phyloP scores from a whole-genome alignment of 208 protist genomes.

The Porcisia hertigi region DNA sequence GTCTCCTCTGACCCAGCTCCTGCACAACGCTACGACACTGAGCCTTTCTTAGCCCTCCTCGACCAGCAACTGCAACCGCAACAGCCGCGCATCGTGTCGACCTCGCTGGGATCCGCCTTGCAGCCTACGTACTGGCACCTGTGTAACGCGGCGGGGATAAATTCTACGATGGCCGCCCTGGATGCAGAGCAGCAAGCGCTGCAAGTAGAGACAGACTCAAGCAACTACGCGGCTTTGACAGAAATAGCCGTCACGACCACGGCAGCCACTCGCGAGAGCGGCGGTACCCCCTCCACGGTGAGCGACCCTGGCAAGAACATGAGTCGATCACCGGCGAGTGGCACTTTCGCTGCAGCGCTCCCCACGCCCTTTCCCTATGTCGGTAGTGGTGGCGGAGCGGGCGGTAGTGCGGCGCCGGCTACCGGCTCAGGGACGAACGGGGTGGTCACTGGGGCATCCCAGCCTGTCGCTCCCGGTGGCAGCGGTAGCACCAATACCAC shows the following conservation, averaged over 20 bases:
- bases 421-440: not conserved
- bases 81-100: not conserved
- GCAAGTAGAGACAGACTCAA: constrained; percentile 12
- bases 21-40: constrained; percentile 31
- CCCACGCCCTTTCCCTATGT: not conserved
- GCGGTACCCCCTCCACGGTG: not conserved
- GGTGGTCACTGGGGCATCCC: not conserved
- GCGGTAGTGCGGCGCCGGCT: not conserved
- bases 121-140: constrained; percentile 24
- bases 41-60: not conserved
- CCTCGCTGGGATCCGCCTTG: not conserved
- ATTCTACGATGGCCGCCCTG: constrained; percentile 23
- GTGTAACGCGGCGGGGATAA: constrained; percentile 20
- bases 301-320: not conserved
- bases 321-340: not conserved
- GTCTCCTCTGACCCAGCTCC: constrained; percentile 41
- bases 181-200: constrained; percentile 22
- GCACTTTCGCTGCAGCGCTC: not conserved
- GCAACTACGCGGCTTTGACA: constrained; percentile 3
- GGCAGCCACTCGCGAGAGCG: constrained; percentile 1
- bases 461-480: not conserved
- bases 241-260: not conserved
- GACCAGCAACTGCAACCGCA: not conserved
- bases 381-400: not conserved
- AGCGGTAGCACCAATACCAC: not conserved